Percentiles rank a stretch among this genome's conserved stretches.
Conservation (phyloP, 2,329 filamentous ascomycete species). For the Colletotrichum truncatum region DNA sequence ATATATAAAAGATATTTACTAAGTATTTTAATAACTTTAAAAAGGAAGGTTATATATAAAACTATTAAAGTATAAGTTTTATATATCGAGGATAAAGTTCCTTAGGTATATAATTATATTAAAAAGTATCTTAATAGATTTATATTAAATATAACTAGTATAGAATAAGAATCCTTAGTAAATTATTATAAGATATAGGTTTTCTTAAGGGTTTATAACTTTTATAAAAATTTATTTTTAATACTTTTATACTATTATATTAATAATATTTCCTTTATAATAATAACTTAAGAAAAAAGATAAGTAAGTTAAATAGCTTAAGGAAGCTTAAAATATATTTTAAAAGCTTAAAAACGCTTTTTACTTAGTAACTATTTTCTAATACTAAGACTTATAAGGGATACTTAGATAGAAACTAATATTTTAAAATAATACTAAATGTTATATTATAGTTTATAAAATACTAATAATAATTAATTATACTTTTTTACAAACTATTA, state of each 20-base stretch:
- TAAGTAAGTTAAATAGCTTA: neutral
- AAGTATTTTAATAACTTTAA: neutral
- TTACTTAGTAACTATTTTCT: neutral
- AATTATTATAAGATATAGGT: neutral
- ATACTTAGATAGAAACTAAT: neutral
- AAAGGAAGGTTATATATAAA: conserved; percentile 6
- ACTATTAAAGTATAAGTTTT: neutral
- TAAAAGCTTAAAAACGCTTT: neutral
- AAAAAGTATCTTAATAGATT: neutral
- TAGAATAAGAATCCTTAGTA: neutral
- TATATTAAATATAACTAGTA: neutral
- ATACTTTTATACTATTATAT: neutral
- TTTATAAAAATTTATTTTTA: neutral
- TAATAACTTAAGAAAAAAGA: neutral
- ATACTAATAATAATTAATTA: neutral
- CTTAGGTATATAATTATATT: neutral
- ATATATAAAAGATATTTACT: neutral
- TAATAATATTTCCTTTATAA: neutral
- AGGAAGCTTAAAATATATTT: neutral
- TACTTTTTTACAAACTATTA: neutral
- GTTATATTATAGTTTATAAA: no score
- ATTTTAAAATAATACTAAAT: no score
- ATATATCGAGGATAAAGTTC: neutral
- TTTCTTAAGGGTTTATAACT: neutral
- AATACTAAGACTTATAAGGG: neutral